Evolutionary conservation across 2,329 filamentous ascomycete genomes (phyloP), one percentile per base, ranked within the genome.

Genomic region (Lachnellula arida): DNA sequence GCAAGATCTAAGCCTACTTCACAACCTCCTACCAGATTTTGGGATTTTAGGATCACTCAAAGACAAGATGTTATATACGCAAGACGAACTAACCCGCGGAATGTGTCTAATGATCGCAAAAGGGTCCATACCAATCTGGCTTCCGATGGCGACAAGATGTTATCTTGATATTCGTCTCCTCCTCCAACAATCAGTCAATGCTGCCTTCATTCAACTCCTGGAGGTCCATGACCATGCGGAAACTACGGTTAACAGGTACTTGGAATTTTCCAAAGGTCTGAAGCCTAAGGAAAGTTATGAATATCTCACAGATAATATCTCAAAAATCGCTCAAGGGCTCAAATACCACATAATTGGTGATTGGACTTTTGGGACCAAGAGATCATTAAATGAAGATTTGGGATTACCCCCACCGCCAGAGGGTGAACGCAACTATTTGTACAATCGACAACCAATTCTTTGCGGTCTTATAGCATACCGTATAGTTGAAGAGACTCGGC

Each of bases 131-230:
- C 42, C 53, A 3, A 25, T 60, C 5, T 60, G 53, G 60, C 51
- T 60, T n/a, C 15, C 53, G 3, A 58, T 62, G 37, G 58, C 51
- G 55, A 4, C 28, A 8, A 32, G 8, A 32, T 32, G 28, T 32
- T 51, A 57, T 34, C 50, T 60, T 7, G 58, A 58, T 34, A 60
- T 57, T 32, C 51, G 55, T 44, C 48, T 57, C 34, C 11, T 32
- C 28, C 8, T 32, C 8, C 28, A 32, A 32, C 7, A 32, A 7
- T 9, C 7, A 32, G 28, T 32, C 2, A 3, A 3, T 32, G 8
- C 2, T 32, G 28, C 28, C 28, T 9, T 9, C 8, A 9, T 9
- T 32, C 7, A 32, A 9, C 7, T 1, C 28, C 8, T 7, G 28
- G 28, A 32, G 8, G 2, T 9, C 8, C 2, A 9, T 9, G 2